phyloP scores from a whole-genome alignment of 2,329 filamentous ascomycete genomes.

The Cordyceps cateniannulata region DNA sequence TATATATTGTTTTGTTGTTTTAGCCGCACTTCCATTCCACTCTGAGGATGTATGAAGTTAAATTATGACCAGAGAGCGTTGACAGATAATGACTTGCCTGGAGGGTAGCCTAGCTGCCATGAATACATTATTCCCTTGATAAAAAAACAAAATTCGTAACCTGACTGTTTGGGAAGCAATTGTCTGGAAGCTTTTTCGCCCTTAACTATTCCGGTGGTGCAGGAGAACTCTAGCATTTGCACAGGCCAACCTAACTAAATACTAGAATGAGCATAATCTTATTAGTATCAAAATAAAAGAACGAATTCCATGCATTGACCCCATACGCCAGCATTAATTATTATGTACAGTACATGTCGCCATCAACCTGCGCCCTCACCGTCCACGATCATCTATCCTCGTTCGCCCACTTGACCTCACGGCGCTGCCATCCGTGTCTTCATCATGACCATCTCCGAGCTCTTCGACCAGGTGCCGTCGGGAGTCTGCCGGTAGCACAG shows the following conservation, averaged over 20 bases:
- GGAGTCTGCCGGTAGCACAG: conserved; percentile 56
- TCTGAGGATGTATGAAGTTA: not conserved
- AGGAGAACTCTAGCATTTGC: no score
- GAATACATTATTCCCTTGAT: not conserved
- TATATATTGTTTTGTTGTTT: conserved; percentile 1
- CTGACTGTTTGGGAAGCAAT: not conserved
- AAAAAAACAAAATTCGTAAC: not conserved
- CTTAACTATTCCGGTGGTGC: no score
- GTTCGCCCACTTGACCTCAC: conserved; percentile 17
- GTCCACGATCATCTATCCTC: not conserved
- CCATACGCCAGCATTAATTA: not conserved
- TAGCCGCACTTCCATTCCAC: not conserved
- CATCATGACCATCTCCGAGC: conserved; percentile 52
- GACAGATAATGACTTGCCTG: not conserved
- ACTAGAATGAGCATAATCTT: no score
- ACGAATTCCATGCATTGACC: not conserved
- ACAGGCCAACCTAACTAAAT: no score
- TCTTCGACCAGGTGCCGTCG: conserved; percentile 52
- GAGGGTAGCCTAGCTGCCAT: not conserved
- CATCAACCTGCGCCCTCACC: not conserved
- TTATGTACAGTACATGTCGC: not conserved
- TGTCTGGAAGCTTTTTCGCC: no score
- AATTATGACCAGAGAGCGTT: conserved; percentile 3
- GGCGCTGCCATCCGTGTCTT: conserved; percentile 47
- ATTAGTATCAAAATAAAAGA: not conserved